A percentile compares a stretch with the other conserved stretches of the same genome.
These are phyloP conservation scores for Collybia mongolica DNA, from an alignment of 768 basidiomycete species.

Conservation along the genomic window DNA sequence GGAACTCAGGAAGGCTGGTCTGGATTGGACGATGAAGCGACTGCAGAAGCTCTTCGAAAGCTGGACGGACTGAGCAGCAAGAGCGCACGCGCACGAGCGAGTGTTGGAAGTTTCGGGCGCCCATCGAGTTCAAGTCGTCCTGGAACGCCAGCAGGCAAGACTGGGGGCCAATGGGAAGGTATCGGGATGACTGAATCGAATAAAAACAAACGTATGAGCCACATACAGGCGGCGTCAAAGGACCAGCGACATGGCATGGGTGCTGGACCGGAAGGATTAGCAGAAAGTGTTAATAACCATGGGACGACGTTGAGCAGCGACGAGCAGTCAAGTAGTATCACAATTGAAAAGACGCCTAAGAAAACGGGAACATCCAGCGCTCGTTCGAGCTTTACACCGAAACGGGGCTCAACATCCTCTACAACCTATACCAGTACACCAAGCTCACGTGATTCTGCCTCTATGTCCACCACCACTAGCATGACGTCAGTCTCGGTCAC, in stretches of 20 bases:
- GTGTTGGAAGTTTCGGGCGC: conserved; percentile 70
- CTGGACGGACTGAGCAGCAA: conserved; percentile 85
- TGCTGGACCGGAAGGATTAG: conserved; percentile 30
- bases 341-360: conserved; percentile 66
- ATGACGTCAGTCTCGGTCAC: conserved; percentile 72
- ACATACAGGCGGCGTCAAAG: conserved; percentile 25
- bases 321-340: conserved; percentile 44
- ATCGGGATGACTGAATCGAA: conserved; percentile 40
- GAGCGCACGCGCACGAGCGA: conserved; percentile 73
- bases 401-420: conserved; percentile 88
- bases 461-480: conserved; percentile 76
- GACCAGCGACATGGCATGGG: conserved; percentile 40
- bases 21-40: conserved; percentile 83
- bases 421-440: conserved; percentile 82
- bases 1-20: conserved; percentile 92
- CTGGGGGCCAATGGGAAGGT: conserved; percentile 76
- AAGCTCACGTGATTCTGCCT: conserved; percentile 85
- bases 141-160: conserved; percentile 68
- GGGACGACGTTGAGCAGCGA: conserved; percentile 55
- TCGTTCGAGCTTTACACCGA: conserved; percentile 77
- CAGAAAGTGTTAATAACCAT: conserved; percentile 40
- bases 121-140: conserved; percentile 67
- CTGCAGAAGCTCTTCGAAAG: conserved; percentile 89
- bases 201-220: conserved; percentile 37
- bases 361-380: conserved; percentile 55